These are phyloP conservation scores for Camellia japonica DNA, from an alignment of 148 eudicot genomes.

Conservation along the genomic window DNA sequence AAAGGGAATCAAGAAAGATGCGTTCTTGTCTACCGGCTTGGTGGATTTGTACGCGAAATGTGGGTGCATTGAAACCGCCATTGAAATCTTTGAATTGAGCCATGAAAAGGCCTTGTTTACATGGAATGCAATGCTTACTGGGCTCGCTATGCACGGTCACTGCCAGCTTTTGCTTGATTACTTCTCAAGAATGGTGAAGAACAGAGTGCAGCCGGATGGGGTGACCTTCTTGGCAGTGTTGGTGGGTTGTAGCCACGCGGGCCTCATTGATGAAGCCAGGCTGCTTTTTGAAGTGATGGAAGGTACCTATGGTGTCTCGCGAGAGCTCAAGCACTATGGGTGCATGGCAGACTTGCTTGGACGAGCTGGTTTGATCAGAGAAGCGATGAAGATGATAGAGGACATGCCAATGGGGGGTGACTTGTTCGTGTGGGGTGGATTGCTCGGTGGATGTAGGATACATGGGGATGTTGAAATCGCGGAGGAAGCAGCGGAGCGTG, in stretches of 20 bases:
- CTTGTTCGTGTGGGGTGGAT: constrained; percentile 72
- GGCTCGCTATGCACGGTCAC: constrained; percentile 75
- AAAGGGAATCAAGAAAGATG: constrained; percentile 35
- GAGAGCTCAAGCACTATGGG: constrained; percentile 82
- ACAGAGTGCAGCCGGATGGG: constrained; percentile 60
- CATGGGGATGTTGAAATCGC: constrained; percentile 71
- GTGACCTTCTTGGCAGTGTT: constrained; percentile 68
- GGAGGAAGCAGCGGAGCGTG: constrained; percentile 56
- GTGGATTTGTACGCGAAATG: constrained; percentile 78
- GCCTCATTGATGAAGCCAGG: constrained; percentile 60
- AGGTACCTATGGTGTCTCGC: constrained; percentile 40
- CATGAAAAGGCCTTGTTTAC: constrained; percentile 53
- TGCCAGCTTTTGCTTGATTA: constrained; percentile 51
- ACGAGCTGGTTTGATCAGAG: constrained; percentile 67
- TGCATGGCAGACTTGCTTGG: constrained; percentile 87
- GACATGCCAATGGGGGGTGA: constrained; percentile 69
- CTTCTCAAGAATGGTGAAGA: constrained; percentile 55
- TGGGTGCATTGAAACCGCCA: constrained; percentile 58
- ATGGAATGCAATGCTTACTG: constrained; percentile 79
- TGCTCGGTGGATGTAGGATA: constrained; percentile 76
- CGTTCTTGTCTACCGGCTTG: constrained; percentile 55
- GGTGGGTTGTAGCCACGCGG: constrained; percentile 83
- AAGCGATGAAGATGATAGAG: constrained; percentile 68
- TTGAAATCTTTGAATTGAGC: constrained; percentile 47
- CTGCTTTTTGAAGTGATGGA: constrained; percentile 55